Evolutionary conservation across 768 basidiomycete genomes (phyloP).

Genomic region (Lactifluus echinatus): DNA sequence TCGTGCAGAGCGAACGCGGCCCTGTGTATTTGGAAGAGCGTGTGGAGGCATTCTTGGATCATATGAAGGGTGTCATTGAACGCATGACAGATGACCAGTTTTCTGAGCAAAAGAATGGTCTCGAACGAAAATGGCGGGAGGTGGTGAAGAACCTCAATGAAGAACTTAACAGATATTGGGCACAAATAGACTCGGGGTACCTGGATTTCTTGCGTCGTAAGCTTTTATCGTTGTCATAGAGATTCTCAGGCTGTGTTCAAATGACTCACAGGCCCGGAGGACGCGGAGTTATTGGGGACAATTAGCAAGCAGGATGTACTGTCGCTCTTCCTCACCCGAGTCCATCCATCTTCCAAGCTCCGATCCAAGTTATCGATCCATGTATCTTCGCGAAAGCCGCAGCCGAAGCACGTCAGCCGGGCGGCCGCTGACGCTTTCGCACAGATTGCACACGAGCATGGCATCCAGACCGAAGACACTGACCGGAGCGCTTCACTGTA

Average conservation of each 20-base stretch:
- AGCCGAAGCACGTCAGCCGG: conserved; percentile 50
- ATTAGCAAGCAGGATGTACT: conserved; percentile 73
- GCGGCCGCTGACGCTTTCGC: conserved; percentile 59
- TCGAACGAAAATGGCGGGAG: conserved; percentile 79
- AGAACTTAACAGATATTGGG: conserved; percentile 63
- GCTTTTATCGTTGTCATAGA: conserved; percentile 25
- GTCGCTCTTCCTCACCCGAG: conserved; percentile 54
- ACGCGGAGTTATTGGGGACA: conserved; percentile 53
- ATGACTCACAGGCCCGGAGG: conserved; percentile 48
- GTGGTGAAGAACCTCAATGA: conserved; percentile 82
- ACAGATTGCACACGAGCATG: conserved; percentile 37
- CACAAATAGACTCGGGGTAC: conserved; percentile 67
- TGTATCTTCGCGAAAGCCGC: conserved; percentile 60
- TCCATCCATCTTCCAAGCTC: conserved; percentile 58
- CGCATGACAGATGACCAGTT: conserved; percentile 69
- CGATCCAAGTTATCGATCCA: conserved; percentile 85
- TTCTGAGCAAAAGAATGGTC: conserved; percentile 61
- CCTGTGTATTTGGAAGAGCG: conserved; percentile 78
- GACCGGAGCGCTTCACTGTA: conserved; percentile 45
- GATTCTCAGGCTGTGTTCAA: neutral
- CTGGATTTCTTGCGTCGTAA: conserved; percentile 81
- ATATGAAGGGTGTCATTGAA: conserved; percentile 59
- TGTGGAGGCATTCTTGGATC: conserved; percentile 79
- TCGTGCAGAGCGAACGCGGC: conserved; percentile 82
- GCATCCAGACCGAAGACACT: conserved; percentile 41